phyloP scores from a whole-genome alignment of 495 filamentous ascomycete species.

The Aspergillus sparsus region DNA sequence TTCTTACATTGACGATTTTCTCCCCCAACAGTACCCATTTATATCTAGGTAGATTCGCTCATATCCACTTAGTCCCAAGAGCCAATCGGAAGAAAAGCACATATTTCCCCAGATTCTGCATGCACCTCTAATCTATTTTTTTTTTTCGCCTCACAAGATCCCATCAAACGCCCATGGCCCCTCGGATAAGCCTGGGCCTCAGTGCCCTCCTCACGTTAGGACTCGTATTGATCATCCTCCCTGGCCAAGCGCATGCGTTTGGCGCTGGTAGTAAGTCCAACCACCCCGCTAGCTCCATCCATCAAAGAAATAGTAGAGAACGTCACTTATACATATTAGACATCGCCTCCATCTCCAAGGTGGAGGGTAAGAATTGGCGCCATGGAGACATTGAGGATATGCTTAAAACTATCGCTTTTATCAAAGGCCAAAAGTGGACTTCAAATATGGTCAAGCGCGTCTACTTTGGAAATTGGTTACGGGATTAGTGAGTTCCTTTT shows the following conservation, averaged over 20 bases:
- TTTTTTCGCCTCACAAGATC: neutral
- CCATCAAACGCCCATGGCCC: conserved; percentile 30
- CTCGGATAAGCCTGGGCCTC: conserved; percentile 32
- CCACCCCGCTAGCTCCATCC: neutral
- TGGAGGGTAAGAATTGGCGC: conserved; percentile 95
- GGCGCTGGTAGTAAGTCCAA: conserved; percentile 72
- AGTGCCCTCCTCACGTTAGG: conserved; percentile 53
- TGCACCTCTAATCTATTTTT: conserved; percentile 9
- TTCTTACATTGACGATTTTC: neutral
- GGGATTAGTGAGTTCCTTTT: conserved; percentile 43
- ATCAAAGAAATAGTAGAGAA: neutral
- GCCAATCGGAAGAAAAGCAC: conserved; percentile 1
- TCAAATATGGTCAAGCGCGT: conserved; percentile 83
- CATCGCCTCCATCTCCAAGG: conserved; percentile 87
- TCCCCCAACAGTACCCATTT: neutral
- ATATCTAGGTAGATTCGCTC: neutral
- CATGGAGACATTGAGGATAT: conserved; percentile 98
- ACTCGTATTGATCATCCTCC: conserved; percentile 60
- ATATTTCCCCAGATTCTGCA: conserved; percentile 3
- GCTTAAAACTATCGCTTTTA: conserved; percentile 83
- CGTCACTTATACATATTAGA: conserved; percentile 40
- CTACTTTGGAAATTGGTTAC: conserved; percentile 75
- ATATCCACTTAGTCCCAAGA: neutral
- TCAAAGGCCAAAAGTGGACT: conserved; percentile 94
- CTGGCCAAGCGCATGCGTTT: conserved; percentile 63